phyloP scores from a whole-genome alignment of 768 basidiomycete genomes.

The Hemileccinum impolitum region DNA sequence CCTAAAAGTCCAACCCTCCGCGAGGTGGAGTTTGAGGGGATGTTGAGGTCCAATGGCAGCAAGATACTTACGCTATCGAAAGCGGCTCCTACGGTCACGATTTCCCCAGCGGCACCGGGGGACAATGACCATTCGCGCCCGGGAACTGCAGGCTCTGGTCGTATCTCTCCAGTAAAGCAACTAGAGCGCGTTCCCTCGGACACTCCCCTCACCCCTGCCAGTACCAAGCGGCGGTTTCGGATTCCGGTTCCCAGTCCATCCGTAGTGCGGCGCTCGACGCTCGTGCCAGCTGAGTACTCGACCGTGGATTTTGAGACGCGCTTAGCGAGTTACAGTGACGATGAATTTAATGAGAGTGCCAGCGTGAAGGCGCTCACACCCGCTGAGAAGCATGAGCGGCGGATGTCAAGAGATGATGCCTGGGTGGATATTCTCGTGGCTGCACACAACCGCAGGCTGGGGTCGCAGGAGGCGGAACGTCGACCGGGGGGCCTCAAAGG shows the following conservation, averaged over 20 bases:
- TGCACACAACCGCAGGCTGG: constrained; percentile 48
- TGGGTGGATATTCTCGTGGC: constrained; percentile 88
- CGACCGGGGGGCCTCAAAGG: constrained; percentile 31
- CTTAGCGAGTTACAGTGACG: constrained; percentile 59
- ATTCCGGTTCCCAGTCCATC: constrained; percentile 58
- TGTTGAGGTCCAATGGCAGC: constrained; percentile 54
- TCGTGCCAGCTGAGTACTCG: constrained; percentile 73
- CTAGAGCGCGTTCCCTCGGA: constrained; percentile 29
- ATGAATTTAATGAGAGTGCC: constrained; percentile 41
- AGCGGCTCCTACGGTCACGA: constrained; percentile 18
- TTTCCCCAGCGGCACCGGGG: constrained; percentile 23
- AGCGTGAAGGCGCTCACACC: constrained; percentile 40
- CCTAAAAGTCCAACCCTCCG: constrained; percentile 49
- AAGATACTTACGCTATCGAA: constrained; percentile 38
- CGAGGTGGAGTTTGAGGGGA: constrained; percentile 78
- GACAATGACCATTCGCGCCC: constrained; percentile 34
- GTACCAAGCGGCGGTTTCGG: constrained; percentile 52
- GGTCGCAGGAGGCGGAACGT: constrained; percentile 50
- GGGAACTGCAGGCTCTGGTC: constrained; percentile 20
- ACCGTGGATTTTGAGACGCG: constrained; percentile 82
- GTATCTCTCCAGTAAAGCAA: constrained; percentile 14
- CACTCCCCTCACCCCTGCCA: constrained; percentile 24
- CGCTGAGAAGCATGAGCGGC: constrained; percentile 40
- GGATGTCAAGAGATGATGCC: constrained; percentile 60
- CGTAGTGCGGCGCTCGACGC: constrained; percentile 43